Percentiles rank a stretch among this genome's conserved stretches.
These are phyloP conservation scores for Trichoderma asperellum DNA, from an alignment of 2,329 filamentous ascomycete species.

Conservation along the genomic window DNA sequence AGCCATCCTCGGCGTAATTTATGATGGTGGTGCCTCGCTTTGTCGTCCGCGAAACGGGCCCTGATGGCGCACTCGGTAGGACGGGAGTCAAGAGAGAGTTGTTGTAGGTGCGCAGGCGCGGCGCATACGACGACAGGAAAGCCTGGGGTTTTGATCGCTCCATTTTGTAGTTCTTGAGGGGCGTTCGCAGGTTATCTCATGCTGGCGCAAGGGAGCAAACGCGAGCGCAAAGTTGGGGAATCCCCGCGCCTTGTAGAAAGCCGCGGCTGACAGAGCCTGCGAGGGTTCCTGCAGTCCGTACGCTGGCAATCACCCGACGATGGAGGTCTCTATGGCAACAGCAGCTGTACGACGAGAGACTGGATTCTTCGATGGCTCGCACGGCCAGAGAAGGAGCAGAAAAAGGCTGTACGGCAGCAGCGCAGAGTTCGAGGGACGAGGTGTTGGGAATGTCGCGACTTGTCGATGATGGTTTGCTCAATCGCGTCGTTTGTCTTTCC, in stretches of 20 bases:
- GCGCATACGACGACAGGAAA: slow-evolving; percentile 89
- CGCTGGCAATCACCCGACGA: slow-evolving; percentile 3
- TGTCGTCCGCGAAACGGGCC: slow-evolving; percentile 78
- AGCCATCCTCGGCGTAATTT: slow-evolving; percentile 97
- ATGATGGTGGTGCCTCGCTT: slow-evolving; percentile 96
- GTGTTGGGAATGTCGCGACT: slow-evolving; percentile 31
- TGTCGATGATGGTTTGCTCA: slow-evolving; percentile 28
- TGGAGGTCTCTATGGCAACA: not conserved
- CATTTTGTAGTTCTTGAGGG: slow-evolving; percentile 45
- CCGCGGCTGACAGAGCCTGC: slow-evolving; percentile 1
- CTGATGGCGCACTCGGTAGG: slow-evolving; percentile 69
- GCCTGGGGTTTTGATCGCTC: slow-evolving; percentile 71
- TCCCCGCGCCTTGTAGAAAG: slow-evolving; percentile 23
- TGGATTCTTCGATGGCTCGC: not conserved
- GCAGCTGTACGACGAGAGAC: not conserved
- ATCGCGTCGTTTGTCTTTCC: slow-evolving; percentile 31
- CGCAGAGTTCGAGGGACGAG: not conserved
- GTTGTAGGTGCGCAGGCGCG: slow-evolving; percentile 84
- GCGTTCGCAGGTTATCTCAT: slow-evolving; percentile 39
- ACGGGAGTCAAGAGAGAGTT: slow-evolving; percentile 90
- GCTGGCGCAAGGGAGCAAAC: slow-evolving; percentile 30
- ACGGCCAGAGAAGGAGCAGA: not conserved
- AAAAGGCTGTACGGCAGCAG: not conserved
- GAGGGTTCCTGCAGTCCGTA: slow-evolving; percentile 1
- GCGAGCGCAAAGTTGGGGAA: slow-evolving; percentile 19